Percentiles rank a stretch among this genome's conserved stretches.
Evolutionary conservation across 1,284 basidiomycete genomes (phyloP).

Genomic region (Cryptococcus sp.): DNA sequence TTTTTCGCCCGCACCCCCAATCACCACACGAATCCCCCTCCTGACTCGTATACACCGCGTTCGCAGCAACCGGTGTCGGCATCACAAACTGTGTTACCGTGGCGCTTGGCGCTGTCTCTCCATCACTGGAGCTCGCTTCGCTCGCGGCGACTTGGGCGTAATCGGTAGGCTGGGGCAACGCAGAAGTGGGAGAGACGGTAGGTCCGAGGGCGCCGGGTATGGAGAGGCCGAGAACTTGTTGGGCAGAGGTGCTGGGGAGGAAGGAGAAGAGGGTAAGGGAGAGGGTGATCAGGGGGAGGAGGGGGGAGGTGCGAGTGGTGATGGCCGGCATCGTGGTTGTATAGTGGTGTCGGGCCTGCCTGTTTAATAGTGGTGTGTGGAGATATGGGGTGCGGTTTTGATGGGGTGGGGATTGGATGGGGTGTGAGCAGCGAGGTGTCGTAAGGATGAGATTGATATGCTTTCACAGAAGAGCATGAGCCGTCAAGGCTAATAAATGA

Average conservation of each 20-base stretch:
- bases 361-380: not conserved
- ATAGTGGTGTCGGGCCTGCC: conserved; percentile 5
- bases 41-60: conserved; percentile 9
- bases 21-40: conserved; percentile 20
- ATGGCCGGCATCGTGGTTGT: conserved; percentile 6
- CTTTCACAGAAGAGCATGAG: not conserved
- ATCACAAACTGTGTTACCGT: conserved; percentile 16
- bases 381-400: no score
- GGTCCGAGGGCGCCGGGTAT: not conserved
- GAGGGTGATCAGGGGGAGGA: not conserved
- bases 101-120: not conserved
- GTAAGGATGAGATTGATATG: not conserved
- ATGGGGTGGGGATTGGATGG: no score
- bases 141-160: not conserved
- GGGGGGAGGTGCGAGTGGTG: not conserved
- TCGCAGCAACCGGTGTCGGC: conserved; percentile 13
- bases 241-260: not conserved
- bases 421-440: not conserved
- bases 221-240: conserved; percentile 3
- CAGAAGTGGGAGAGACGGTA: not conserved
- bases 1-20: conserved; percentile 26
- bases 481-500: conserved; percentile 1
- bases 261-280: not conserved
- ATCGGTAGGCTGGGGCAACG: not conserved
- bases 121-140: not conserved